phyloP scores from a whole-genome alignment of 768 basidiomycete species.

The Lactifluus hygrophoroides region DNA sequence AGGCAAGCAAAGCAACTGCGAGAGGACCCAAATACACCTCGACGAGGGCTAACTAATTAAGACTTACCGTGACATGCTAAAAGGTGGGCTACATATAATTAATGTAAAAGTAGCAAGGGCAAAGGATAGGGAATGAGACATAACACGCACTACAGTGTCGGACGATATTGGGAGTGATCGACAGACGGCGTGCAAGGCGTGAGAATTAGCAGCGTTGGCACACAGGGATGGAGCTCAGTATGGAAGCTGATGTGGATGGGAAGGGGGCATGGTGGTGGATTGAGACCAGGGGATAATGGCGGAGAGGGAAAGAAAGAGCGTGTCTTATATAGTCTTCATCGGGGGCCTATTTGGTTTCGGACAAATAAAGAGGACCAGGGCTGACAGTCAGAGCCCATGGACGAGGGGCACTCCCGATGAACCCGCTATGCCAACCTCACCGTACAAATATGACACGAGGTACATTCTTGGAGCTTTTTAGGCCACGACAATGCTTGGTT shows the following conservation, averaged over 20 bases:
- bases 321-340: slow-evolving; percentile 17
- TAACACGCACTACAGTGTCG: background rate
- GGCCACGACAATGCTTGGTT: background rate
- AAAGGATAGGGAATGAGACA: background rate
- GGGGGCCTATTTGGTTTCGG: slow-evolving; percentile 15
- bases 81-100: background rate
- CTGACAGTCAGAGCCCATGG: background rate
- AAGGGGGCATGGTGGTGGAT: background rate
- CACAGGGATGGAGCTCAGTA: background rate
- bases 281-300: background rate
- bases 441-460: background rate
- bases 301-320: slow-evolving; percentile 1
- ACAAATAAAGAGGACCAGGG: slow-evolving; percentile 13
- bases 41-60: background rate
- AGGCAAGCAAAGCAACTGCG: background rate
- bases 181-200: background rate
- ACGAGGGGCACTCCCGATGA: background rate
- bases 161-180: background rate
- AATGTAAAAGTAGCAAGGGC: background rate
- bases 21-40: background rate
- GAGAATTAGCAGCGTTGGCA: background rate
- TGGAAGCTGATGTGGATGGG: background rate
- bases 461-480: background rate
- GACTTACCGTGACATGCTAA: slow-evolving; percentile 1
- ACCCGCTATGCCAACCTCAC: background rate